Evolutionary conservation across 345 rosid species (phyloP).

Genomic region (Rhodamnia argentea): DNA sequence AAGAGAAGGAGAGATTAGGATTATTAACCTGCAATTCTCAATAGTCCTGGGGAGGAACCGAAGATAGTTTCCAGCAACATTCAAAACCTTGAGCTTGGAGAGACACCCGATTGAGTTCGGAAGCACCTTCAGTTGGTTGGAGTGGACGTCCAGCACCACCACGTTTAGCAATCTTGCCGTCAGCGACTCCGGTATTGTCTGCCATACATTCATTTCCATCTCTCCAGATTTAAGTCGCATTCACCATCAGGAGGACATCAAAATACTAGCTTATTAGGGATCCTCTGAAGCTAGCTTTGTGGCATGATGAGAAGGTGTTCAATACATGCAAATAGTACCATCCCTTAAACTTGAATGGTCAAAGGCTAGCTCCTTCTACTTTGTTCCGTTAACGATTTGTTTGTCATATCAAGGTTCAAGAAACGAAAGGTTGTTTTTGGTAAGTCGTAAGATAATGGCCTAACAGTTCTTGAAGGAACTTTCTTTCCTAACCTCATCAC

Average conservation of each 20-base stretch:
- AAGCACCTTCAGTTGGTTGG: slow-evolving; percentile 64
- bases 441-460: neutral
- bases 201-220: neutral
- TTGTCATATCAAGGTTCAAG: neutral
- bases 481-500: neutral
- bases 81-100: slow-evolving; percentile 65
- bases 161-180: slow-evolving; percentile 72
- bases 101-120: slow-evolving; percentile 87
- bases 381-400: neutral
- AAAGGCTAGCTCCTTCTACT: neutral
- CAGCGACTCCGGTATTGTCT: slow-evolving; percentile 80
- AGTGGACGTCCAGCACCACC: slow-evolving; percentile 68
- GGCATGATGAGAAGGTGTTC: neutral
- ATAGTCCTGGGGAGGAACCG: slow-evolving; percentile 54
- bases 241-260: neutral
- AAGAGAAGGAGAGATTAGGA: neutral
- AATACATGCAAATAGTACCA: neutral
- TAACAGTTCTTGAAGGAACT: neutral
- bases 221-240: neutral
- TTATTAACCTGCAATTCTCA: slow-evolving; percentile 64
- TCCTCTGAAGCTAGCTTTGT: neutral
- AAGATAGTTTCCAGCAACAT: slow-evolving; percentile 73
- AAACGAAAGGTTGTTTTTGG: neutral
- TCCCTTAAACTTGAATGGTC: neutral
- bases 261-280: neutral